Percentiles rank a stretch among this genome's conserved stretches.
Conservation (phyloP, 2,329 filamentous ascomycete genomes). For the Exutisphaerella laricina region DNA sequence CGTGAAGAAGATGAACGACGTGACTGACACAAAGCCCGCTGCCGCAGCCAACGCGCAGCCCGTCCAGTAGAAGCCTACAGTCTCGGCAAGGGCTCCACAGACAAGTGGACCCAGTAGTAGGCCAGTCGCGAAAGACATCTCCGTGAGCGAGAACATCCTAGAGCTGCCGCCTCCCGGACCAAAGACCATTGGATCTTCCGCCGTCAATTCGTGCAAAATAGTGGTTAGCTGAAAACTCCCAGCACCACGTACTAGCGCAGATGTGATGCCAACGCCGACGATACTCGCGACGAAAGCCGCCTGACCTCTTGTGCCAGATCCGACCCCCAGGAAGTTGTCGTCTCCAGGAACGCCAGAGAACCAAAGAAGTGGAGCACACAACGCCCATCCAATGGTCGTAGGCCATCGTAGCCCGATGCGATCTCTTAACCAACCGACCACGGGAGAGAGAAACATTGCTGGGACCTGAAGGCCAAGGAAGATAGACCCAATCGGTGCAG, state of each 20-base stretch:
- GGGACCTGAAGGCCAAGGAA: constrained; percentile 19
- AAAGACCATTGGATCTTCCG: constrained; percentile 14
- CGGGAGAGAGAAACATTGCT: constrained; percentile 13
- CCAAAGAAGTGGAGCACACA: constrained; percentile 16
- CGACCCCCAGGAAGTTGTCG: constrained; percentile 12
- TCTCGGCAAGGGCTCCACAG: constrained; percentile 14
- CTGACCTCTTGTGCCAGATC: constrained; percentile 9
- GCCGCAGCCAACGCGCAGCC: constrained; percentile 9
- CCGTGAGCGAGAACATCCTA: constrained; percentile 17
- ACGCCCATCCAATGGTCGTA: constrained; percentile 14
- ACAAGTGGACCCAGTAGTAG: constrained; percentile 18
- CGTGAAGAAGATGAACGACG: constrained; percentile 17
- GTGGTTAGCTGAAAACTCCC: constrained; percentile 18
- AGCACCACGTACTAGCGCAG: constrained; percentile 13
- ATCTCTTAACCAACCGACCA: constrained; percentile 17
- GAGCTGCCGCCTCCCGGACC: constrained; percentile 16
- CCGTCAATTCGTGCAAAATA: constrained; percentile 10
- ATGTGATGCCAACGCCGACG: constrained; percentile 12
- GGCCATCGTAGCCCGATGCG: constrained; percentile 17
- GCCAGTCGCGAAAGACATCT: constrained; percentile 15
- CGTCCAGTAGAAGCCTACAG: constrained; percentile 16
- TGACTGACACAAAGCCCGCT: constrained; percentile 7
- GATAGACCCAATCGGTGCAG: constrained; percentile 14
- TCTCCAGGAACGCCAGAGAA: constrained; percentile 17
- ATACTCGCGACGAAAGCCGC: constrained; percentile 15